Evolutionary conservation across 2,329 filamentous ascomycete genomes (phyloP), one percentile per base, ranked within the genome.

Genomic region (Mariannaea elegans): DNA sequence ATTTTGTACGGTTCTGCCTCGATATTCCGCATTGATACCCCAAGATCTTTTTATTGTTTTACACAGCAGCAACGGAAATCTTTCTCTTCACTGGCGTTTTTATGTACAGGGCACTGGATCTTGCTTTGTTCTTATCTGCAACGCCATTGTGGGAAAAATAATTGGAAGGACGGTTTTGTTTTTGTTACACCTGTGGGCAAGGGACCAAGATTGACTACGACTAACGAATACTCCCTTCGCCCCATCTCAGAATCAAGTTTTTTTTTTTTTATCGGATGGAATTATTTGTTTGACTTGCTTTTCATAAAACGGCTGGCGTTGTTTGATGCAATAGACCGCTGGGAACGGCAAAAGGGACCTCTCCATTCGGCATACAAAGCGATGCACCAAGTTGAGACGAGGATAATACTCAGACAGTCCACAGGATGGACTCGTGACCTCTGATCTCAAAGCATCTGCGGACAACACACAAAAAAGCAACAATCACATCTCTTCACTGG

Each of bases 11-110:
- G 41, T 65, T 65, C 16, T 60, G 56, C 48, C 61, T 64, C 44
- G 45, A 44, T 7, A 23, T 19, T 69, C 63, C 65, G 58, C 65
- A 65, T 68, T 70, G 63, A 69, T 71, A 71, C 64, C 67, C 62
- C 51, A 47, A 24, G 41, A 29, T 44, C 41, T 44, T 27, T 44
- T 44, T 41, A 21, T 21, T 52, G 47, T 36, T 44, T 56, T 63
- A 60, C 59, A 61, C 52, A 31, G 27, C 55, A 38, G 41, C 49
- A 59, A 59, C 64, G 63, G 63, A 50, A 67, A 65, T 59, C 59
- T 56, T 57, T 63, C 61, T n/a, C 32, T 57, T 44, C 61, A 62
- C 57, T 70, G 72, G 71, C 62, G 63, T 71, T 69, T 39, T 62
- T 52, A 49, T 56, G 31, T 50, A 36, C 52, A 34, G 59, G 41